Conservation (phyloP, 2,329 filamentous ascomycete genomes). For the Emmonsiellopsis sp. region DNA sequence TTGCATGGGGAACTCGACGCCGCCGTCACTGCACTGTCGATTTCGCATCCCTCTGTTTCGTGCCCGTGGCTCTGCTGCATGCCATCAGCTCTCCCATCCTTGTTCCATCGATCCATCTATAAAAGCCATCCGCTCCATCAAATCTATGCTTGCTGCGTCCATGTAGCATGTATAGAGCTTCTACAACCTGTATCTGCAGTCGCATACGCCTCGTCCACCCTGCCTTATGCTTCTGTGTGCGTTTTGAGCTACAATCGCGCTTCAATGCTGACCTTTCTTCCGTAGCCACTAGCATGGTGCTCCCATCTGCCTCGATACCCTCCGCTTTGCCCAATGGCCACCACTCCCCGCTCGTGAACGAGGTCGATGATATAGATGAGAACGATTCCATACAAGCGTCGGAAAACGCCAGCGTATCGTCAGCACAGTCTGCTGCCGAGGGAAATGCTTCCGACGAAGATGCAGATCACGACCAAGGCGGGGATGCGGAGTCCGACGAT, state of each 20-base stretch:
- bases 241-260: slow-evolving; percentile 16
- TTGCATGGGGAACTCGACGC: slow-evolving; percentile 1
- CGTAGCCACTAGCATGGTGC: slow-evolving; percentile 38
- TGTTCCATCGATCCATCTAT: slow-evolving; percentile 31
- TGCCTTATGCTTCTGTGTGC: slow-evolving; percentile 14
- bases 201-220: slow-evolving; percentile 25
- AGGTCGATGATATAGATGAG: slow-evolving; percentile 2
- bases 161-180: slow-evolving; percentile 18
- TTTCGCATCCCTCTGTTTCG: not conserved
- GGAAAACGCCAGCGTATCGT: slow-evolving; percentile 7
- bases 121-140: slow-evolving; percentile 28
- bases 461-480: slow-evolving; percentile 2
- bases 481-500: not conserved
- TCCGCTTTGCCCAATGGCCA: slow-evolving; percentile 25
- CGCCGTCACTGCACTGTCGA: not conserved
- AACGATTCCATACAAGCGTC: slow-evolving; percentile 1
- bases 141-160: slow-evolving; percentile 21
- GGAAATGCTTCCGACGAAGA: slow-evolving; percentile 7
- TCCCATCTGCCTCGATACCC: slow-evolving; percentile 31
- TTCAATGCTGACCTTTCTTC: slow-evolving; percentile 34
- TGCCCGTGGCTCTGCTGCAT: slow-evolving; percentile 4
- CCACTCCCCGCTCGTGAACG: slow-evolving; percentile 4
- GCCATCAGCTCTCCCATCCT: slow-evolving; percentile 19
- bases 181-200: slow-evolving; percentile 19
- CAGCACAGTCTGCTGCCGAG: slow-evolving; percentile 18